These are phyloP conservation scores for Hymenoscyphus salicellus DNA, from an alignment of 2,329 filamentous ascomycete species.

Conservation along the genomic window DNA sequence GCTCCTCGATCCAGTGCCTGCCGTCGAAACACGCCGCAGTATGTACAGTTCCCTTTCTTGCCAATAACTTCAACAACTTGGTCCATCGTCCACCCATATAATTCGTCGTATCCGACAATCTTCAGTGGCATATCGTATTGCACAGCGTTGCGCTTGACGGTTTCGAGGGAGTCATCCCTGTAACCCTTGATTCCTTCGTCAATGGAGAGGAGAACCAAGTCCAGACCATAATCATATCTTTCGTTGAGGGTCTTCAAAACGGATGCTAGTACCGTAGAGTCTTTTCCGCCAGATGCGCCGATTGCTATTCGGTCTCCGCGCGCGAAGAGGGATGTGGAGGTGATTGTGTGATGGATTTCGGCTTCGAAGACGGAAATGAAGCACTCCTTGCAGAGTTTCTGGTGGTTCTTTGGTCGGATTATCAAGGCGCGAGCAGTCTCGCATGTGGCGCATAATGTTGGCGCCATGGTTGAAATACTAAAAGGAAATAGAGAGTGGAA, in stretches of 20 bases:
- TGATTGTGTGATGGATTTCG: conserved; percentile 92
- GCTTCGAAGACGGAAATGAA: conserved; percentile 86
- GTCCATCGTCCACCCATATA: conserved; percentile 99
- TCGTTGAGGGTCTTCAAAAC: conserved; percentile 94
- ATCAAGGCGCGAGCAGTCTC: conserved; percentile 77
- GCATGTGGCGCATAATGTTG: conserved; percentile 73
- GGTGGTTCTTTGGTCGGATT: conserved; percentile 88
- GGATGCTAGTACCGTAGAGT: conserved; percentile 91
- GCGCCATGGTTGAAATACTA: conserved; percentile 54
- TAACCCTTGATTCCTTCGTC: conserved; percentile 98
- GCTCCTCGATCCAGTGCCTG: conserved; percentile 93
- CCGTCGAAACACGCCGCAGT: conserved; percentile 92
- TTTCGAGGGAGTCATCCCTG: conserved; percentile 91
- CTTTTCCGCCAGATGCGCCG: conserved; percentile 93
- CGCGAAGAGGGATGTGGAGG: conserved; percentile 73
- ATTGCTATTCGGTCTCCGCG: conserved; percentile 87
- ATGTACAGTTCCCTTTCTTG: conserved; percentile 98
- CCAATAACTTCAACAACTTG: conserved; percentile 94
- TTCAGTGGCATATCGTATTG: conserved; percentile 91
- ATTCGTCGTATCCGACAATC: conserved; percentile 86
- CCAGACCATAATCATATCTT: conserved; percentile 78
- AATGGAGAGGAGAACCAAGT: conserved; percentile 84
- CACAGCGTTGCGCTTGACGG: conserved; percentile 86
- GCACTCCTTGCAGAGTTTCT: conserved; percentile 87
- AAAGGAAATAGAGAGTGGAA: neutral